Percentiles rank a stretch among this genome's conserved stretches.
phyloP scores from a whole-genome alignment of 2,329 filamentous ascomycete genomes.

The Paecilomyces formosus region DNA sequence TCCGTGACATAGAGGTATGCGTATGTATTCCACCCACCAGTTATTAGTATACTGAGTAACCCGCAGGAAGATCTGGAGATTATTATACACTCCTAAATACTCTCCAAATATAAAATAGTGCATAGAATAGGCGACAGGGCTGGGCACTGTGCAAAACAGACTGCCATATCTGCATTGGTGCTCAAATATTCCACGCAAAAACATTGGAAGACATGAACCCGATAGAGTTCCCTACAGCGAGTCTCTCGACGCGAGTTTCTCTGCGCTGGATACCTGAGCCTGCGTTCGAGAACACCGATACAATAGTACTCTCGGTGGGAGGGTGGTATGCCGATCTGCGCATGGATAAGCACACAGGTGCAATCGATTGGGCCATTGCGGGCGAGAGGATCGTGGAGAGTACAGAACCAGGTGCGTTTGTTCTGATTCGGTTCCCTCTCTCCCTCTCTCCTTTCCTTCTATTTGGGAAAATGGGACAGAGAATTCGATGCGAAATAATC shows the following conservation, averaged over 20 bases:
- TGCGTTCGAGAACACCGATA: constrained; percentile 36
- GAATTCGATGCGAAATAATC: background rate
- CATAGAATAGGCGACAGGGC: background rate
- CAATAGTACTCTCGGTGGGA: constrained; percentile 35
- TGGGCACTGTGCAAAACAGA: no score
- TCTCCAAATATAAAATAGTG: background rate
- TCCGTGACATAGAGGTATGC: background rate
- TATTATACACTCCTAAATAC: no score
- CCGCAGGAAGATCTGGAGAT: background rate
- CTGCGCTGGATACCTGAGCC: constrained; percentile 36
- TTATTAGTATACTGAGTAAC: background rate
- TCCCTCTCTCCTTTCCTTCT: no score
- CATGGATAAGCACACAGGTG: constrained; percentile 25
- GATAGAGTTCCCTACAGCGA: background rate
- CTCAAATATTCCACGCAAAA: no score
- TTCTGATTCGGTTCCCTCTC: background rate
- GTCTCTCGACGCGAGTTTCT: constrained; percentile 33
- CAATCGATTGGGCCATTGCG: constrained; percentile 38
- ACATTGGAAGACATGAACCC: background rate
- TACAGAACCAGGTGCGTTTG: background rate
- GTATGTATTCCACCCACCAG: background rate
- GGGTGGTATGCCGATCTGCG: constrained; percentile 39
- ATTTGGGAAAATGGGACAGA: background rate
- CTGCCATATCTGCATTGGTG: no score
- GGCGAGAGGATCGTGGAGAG: constrained; percentile 30